Conservation (phyloP, 2,329 filamentous ascomycete genomes). For the Venturia nashicola region DNA sequence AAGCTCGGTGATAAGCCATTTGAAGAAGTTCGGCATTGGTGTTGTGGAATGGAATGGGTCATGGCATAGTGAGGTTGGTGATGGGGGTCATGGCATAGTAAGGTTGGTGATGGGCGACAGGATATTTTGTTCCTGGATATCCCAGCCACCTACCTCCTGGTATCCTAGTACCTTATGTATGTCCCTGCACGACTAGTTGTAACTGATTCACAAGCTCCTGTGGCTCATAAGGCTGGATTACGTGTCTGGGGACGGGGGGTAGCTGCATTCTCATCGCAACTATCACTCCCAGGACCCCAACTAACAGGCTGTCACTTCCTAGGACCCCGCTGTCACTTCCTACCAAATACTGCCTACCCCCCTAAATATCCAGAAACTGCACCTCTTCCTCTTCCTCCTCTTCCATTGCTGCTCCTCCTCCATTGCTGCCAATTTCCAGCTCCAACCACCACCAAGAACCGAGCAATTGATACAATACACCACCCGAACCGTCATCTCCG, state of each 20-base stretch:
- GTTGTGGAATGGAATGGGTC: neutral
- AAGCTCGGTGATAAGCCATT: constrained; percentile 1
- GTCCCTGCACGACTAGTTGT: neutral
- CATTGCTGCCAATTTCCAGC: neutral
- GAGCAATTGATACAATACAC: neutral
- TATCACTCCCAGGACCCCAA: neutral
- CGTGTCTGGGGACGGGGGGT: neutral
- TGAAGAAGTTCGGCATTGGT: neutral
- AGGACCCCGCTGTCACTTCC: neutral
- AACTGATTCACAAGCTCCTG: neutral
- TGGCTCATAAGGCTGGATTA: neutral
- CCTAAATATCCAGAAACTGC: too few relatives aligned
- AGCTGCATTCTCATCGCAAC: neutral
- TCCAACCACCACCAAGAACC: neutral
- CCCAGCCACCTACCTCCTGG: too few relatives aligned
- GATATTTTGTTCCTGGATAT: neutral
- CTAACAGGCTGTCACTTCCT: neutral
- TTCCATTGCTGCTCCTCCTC: neutral
- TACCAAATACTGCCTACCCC: neutral
- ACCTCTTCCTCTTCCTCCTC: neutral
- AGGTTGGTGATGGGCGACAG: too few relatives aligned
- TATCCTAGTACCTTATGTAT: too few relatives aligned
- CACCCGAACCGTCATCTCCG: too few relatives aligned
- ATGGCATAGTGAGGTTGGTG: too few relatives aligned
- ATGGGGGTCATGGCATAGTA: too few relatives aligned